Percentiles rank a stretch among this genome's conserved stretches.
Conservation (phyloP, 352 stramenopile species). For the Phytophthora pseudosyringae region DNA sequence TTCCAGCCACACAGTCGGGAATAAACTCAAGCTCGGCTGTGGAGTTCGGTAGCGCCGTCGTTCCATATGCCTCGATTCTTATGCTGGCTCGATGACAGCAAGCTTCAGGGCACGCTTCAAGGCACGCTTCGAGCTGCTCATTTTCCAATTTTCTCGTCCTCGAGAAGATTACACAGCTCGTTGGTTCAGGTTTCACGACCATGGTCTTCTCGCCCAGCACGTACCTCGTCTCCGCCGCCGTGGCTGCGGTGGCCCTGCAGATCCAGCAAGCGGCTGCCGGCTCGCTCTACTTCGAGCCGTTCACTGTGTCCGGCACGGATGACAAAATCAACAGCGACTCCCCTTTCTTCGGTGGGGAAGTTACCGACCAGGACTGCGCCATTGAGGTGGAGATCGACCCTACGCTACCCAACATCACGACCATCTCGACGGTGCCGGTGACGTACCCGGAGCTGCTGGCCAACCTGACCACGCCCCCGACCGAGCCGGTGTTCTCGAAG, state of each 20-base stretch:
- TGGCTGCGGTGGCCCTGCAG: constrained; percentile 22
- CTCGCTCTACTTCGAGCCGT: constrained; percentile 28
- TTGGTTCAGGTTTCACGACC: background rate
- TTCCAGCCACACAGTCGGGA: constrained; percentile 2
- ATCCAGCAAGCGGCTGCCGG: constrained; percentile 23
- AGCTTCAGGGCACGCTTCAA: background rate
- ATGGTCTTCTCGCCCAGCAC: constrained; percentile 32
- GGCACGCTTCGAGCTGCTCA: constrained; percentile 3
- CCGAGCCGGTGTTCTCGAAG: constrained; percentile 28
- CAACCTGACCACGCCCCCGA: constrained; percentile 20
- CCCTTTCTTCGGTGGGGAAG: constrained; percentile 16
- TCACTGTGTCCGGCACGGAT: constrained; percentile 9
- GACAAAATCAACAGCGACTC: constrained; percentile 16
- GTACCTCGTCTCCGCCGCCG: constrained; percentile 20
- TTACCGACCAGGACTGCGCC: constrained; percentile 17
- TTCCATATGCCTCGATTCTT: constrained; percentile 4
- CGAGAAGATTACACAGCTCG: constrained; percentile 12
- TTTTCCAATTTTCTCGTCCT: constrained; percentile 19
- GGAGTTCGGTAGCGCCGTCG: background rate
- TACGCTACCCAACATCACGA: constrained; percentile 37
- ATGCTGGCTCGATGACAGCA: constrained; percentile 10
- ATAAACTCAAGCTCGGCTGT: constrained; percentile 4
- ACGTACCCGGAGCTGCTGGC: constrained; percentile 21
- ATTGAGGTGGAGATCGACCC: constrained; percentile 25
- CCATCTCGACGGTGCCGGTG: constrained; percentile 22